Percentiles rank a stretch among this genome's conserved stretches.
Evolutionary conservation across 768 basidiomycete species (phyloP).

Genomic region (Rhizopogon vinicolor): DNA sequence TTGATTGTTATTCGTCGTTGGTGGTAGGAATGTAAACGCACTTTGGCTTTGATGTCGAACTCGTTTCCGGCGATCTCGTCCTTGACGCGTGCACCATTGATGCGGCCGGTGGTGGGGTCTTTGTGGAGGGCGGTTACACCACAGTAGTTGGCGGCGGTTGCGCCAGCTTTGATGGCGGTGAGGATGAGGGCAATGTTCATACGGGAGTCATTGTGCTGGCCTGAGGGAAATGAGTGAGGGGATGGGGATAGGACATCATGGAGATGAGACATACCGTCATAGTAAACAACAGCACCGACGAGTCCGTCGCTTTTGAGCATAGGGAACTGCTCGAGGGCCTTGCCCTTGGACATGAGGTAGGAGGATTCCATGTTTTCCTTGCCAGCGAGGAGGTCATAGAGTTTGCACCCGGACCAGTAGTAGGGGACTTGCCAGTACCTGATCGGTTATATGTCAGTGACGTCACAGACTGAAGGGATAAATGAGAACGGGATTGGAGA

Average conservation of each 20-base stretch:
- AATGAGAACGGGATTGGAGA: not conserved
- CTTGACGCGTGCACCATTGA: conserved; percentile 65
- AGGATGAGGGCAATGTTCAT: conserved; percentile 97
- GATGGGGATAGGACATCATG: not conserved
- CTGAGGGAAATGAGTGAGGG: conserved; percentile 30
- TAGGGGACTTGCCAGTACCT: conserved; percentile 98
- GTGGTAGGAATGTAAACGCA: conserved; percentile 15
- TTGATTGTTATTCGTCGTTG: not conserved
- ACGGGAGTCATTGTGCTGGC: conserved; percentile 96
- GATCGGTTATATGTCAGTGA: conserved; percentile 3
- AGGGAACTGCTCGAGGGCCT: conserved; percentile 91
- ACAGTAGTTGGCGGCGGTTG: conserved; percentile 83
- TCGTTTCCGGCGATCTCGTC: conserved; percentile 83
- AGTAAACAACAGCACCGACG: conserved; percentile 94
- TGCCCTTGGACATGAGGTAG: conserved; percentile 92
- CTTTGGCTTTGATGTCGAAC: conserved; percentile 81
- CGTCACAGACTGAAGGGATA: not conserved
- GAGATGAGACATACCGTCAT: conserved; percentile 66
- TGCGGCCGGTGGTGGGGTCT: conserved; percentile 52
- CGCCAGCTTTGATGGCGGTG: conserved; percentile 91
- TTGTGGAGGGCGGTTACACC: conserved; percentile 81
- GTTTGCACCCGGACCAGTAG: conserved; percentile 91
- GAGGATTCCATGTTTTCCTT: conserved; percentile 96
- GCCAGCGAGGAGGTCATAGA: conserved; percentile 94
- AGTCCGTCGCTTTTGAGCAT: conserved; percentile 93